Base-by-base conservation (phyloP, 257 asterid genomes). In the Agastache rugosa region DNA sequence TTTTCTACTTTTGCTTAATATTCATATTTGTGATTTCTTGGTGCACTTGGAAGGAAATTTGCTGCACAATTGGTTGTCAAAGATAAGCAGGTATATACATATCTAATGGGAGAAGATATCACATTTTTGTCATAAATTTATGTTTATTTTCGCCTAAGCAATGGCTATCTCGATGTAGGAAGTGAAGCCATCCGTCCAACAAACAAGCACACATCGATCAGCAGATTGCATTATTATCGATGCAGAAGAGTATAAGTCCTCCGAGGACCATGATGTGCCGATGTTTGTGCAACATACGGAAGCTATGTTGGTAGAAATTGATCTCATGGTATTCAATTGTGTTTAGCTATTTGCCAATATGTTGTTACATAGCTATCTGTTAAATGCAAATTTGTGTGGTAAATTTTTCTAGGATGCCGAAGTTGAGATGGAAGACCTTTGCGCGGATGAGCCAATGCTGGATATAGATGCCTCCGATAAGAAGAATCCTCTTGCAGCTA, bases 271-370 rank as follows among this genome's bases (percentile, higher is more conserved):
- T 3, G 86, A 85, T 17, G 86, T 87, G 73, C 90, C 95, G 6
- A 86, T 84, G 89, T 87, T 74, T 68, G 89, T 89, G 67, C 94
- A 83, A 27, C 90, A 91, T 72, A 89, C 90, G 1, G 91, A 89
- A 85, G 90, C 93, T 53, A 84, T 89, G 86, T 73, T 91, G 76
- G 90, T 87, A 63, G 97, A 93, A 76, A 91, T 91, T 20, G 91
- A 93, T 59, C 73, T 73, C 31, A 91, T 93, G 98, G 96, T 89
- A 89, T 37, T 29, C 39, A 41, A 42, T 55, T 75, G 22, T 66
- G 55, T 55, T 63, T 44, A 17, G 20, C 58, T 25, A 45, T 16
- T 65, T n/a, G 12, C 12, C 7, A 14, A 42, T 6, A 25, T 41
- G 22, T 2, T 39, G 12, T 1, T 41, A 0, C 34, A 22, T 64